Percentiles rank a stretch among this genome's conserved stretches.
Evolutionary conservation across 1,139 yeast species (phyloP).

Genomic region (Geotrichum cucujoidarum): DNA sequence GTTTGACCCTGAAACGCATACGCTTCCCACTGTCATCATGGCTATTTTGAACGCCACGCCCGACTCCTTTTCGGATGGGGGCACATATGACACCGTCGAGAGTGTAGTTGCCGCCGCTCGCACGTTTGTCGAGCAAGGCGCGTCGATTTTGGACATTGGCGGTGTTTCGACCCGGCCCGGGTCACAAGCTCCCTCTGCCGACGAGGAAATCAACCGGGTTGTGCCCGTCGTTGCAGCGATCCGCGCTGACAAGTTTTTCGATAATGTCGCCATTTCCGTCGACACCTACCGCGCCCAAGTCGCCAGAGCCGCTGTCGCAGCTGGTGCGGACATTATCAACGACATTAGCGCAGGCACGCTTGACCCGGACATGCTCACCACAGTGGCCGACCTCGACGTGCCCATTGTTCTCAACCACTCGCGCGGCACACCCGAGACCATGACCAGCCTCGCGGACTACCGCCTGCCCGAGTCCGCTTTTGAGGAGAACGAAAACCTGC

Average conservation of each 20-base stretch:
- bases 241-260: constrained; percentile 34
- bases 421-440: constrained; percentile 73
- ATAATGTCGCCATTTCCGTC: constrained; percentile 54
- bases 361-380: constrained; percentile 60
- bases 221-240: constrained; percentile 65
- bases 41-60: constrained; percentile 87
- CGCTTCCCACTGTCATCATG: constrained; percentile 50
- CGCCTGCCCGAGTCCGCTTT: constrained; percentile 26
- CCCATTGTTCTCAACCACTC: constrained; percentile 83
- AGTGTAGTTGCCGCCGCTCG: constrained; percentile 42
- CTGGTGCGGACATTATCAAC: constrained; percentile 88
- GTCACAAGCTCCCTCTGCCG: constrained; percentile 46
- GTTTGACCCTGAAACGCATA: constrained; percentile 28
- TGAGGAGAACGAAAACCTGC: constrained; percentile 37
- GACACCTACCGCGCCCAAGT: constrained; percentile 81
- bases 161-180: constrained; percentile 93
- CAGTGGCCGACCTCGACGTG: constrained; percentile 58
- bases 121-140: constrained; percentile 51
- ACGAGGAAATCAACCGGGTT: constrained; percentile 60
- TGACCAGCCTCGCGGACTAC: constrained; percentile 60
- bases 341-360: constrained; percentile 81
- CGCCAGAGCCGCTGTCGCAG: constrained; percentile 60
- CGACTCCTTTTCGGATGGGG: constrained; percentile 94
- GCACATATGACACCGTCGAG: constrained; percentile 40
- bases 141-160: constrained; percentile 77